A percentile compares a stretch with the other conserved stretches of the same genome.
phyloP scores from a whole-genome alignment of 192 early-diverging fungal species.

The Gigaspora rosea region DNA sequence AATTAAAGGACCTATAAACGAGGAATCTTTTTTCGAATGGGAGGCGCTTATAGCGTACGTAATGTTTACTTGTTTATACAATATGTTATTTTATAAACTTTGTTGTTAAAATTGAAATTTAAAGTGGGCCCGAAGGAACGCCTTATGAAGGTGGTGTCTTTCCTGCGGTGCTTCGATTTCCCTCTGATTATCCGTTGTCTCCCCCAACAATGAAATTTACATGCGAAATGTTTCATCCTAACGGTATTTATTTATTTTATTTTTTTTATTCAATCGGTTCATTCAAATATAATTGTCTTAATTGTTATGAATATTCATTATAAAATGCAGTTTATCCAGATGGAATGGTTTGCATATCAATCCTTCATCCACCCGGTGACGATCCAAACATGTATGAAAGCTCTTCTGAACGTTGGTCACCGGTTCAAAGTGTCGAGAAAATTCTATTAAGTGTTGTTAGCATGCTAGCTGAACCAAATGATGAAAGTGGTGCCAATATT shows the following conservation, averaged over 20 bases:
- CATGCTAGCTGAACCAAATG: conserved; percentile 98
- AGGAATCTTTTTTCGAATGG: conserved; percentile 89
- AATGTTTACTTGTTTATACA: too few species aligned
- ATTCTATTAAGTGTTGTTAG: conserved; percentile 92
- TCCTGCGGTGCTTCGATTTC: conserved; percentile 83
- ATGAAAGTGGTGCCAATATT: conserved; percentile 97
- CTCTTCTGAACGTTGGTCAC: conserved; percentile 94
- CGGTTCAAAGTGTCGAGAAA: conserved; percentile 98
- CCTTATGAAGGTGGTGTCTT: conserved; percentile 96
- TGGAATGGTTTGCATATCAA: conserved; percentile 97
- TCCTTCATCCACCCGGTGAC: conserved; percentile 95
- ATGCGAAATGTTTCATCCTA: conserved; percentile 93
- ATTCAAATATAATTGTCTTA: not conserved
- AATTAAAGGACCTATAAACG: conserved; percentile 67
- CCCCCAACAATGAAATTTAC: conserved; percentile 98
- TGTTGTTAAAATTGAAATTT: conserved; percentile 6
- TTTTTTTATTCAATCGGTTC: not conserved
- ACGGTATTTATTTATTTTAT: conserved; percentile 49
- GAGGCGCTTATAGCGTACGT: conserved; percentile 83
- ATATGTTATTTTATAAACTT: not conserved
- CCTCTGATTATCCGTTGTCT: conserved; percentile 92
- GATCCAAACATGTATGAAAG: conserved; percentile 98
- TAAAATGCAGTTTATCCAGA: conserved; percentile 76
- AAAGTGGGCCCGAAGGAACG: conserved; percentile 87
- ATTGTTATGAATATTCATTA: not conserved